Evolutionary conservation across 768 basidiomycete genomes (phyloP).

Genomic region (Leccinellum rugosiceps): DNA sequence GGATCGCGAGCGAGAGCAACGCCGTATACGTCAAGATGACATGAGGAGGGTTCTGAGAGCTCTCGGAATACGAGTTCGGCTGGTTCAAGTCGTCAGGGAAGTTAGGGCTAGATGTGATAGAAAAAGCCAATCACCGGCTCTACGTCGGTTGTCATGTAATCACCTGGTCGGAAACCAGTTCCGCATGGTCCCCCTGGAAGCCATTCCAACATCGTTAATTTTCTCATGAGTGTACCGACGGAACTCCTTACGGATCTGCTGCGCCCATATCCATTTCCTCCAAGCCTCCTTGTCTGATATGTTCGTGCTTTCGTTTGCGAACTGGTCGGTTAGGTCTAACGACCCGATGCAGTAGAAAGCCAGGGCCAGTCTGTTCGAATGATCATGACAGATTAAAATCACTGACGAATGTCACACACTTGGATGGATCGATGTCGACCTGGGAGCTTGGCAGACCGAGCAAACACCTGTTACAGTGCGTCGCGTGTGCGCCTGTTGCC

Average conservation of each 20-base stretch:
- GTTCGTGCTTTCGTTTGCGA: constrained; percentile 38
- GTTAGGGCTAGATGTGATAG: neutral
- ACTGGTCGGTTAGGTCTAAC: constrained; percentile 68
- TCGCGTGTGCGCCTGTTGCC: constrained; percentile 51
- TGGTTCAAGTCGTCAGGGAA: constrained; percentile 18
- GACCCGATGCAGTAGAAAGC: constrained; percentile 87
- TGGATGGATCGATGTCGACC: constrained; percentile 66
- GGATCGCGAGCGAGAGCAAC: constrained; percentile 73
- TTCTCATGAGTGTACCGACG: neutral
- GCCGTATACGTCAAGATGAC: constrained; percentile 95
- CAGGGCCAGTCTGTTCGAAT: constrained; percentile 63
- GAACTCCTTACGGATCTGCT: constrained; percentile 58
- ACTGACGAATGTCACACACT: constrained; percentile 42
- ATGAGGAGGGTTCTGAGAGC: constrained; percentile 66
- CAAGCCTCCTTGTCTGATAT: constrained; percentile 57
- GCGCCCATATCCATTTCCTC: constrained; percentile 86
- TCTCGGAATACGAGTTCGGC: constrained; percentile 38
- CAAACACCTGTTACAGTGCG: constrained; percentile 67
- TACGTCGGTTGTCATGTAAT: constrained; percentile 55
- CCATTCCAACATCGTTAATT: neutral
- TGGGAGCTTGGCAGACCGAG: constrained; percentile 67
- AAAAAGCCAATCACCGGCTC: constrained; percentile 9
- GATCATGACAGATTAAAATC: constrained; percentile 15
- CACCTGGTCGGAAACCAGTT: constrained; percentile 71
- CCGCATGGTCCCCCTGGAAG: constrained; percentile 53